Evolutionary conservation across 2,329 filamentous ascomycete species (phyloP).

Genomic region (Juglanconis sp.): DNA sequence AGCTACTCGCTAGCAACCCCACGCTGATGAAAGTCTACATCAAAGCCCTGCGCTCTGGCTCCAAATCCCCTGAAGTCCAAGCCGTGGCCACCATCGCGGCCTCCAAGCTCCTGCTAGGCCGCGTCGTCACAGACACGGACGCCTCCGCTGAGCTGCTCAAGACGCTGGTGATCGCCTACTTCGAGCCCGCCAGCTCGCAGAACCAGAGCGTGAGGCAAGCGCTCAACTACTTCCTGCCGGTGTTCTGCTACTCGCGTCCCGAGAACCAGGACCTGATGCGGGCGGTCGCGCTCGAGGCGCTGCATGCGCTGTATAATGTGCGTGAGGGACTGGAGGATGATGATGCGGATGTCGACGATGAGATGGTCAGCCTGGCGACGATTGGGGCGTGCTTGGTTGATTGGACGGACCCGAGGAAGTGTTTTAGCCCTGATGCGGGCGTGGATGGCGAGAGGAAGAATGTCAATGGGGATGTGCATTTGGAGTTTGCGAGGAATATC

Average conservation of each 20-base stretch:
- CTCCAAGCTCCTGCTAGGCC: constrained; percentile 80
- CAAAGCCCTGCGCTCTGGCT: constrained; percentile 71
- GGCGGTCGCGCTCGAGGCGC: constrained; percentile 66
- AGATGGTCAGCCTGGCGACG: constrained; percentile 73
- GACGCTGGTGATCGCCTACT: constrained; percentile 81
- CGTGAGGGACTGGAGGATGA: constrained; percentile 72
- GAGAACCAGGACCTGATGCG: constrained; percentile 84
- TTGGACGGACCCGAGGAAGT: constrained; percentile 92
- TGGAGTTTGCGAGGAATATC: constrained; percentile 73
- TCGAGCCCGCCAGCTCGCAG: constrained; percentile 74
- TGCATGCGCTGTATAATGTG: constrained; percentile 72
- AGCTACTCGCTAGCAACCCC: constrained; percentile 66
- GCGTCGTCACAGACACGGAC: constrained; percentile 68
- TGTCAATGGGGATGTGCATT: constrained; percentile 74
- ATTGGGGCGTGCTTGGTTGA: constrained; percentile 84
- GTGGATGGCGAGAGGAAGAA: constrained; percentile 59
- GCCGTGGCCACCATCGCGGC: constrained; percentile 77
- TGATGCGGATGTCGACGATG: constrained; percentile 69
- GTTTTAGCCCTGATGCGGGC: constrained; percentile 48
- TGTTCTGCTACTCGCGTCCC: constrained; percentile 82
- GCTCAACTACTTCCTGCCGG: constrained; percentile 88
- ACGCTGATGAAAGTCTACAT: constrained; percentile 81
- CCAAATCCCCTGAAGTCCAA: constrained; percentile 70
- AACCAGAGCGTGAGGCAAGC: constrained; percentile 85
- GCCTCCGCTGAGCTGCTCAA: constrained; percentile 73